Conservation (phyloP, 768 basidiomycete species). For the Wakefieldia striispora region DNA sequence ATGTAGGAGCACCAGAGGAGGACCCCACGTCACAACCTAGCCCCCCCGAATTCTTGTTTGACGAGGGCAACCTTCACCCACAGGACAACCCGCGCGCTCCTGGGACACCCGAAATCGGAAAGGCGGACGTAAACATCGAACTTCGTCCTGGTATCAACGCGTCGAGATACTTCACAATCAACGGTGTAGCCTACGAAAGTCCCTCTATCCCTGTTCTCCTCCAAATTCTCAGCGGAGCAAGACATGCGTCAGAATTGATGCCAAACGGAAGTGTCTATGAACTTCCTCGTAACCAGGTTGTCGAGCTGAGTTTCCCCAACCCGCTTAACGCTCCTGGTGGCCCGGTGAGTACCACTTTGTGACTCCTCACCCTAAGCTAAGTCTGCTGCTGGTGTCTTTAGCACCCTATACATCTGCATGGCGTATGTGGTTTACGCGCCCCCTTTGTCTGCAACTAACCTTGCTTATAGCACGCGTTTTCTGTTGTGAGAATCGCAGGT, state of each 20-base stretch:
- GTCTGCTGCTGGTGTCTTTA: background rate
- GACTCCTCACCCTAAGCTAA: background rate
- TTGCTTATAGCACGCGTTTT: no score
- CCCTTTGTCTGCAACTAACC: no score
- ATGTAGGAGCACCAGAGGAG: constrained; percentile 35
- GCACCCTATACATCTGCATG: constrained; percentile 36
- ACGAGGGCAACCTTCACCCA: constrained; percentile 38
- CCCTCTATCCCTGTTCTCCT: constrained; percentile 50
- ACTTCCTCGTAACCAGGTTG: constrained; percentile 40
- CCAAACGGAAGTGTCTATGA: constrained; percentile 45
- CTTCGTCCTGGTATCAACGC: constrained; percentile 3
- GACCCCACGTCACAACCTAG: constrained; percentile 25
- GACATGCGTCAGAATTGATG: constrained; percentile 43
- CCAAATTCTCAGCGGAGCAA: constrained; percentile 51
- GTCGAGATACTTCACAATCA: no score
- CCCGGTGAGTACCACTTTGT: constrained; percentile 16
- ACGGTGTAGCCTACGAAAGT: no score
- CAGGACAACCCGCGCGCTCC: constrained; percentile 31
- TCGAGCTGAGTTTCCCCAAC: constrained; percentile 44
- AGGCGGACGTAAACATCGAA: constrained; percentile 38
- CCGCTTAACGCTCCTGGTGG: constrained; percentile 17
- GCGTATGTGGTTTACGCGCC: no score
- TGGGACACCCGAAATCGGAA: constrained; percentile 32
- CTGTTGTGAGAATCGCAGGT: no score
- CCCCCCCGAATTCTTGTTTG: constrained; percentile 24